Percentiles rank a stretch among this genome's conserved stretches.
These are phyloP conservation scores for Aspergillus persii DNA, from an alignment of 2,329 filamentous ascomycete species.

Conservation along the genomic window DNA sequence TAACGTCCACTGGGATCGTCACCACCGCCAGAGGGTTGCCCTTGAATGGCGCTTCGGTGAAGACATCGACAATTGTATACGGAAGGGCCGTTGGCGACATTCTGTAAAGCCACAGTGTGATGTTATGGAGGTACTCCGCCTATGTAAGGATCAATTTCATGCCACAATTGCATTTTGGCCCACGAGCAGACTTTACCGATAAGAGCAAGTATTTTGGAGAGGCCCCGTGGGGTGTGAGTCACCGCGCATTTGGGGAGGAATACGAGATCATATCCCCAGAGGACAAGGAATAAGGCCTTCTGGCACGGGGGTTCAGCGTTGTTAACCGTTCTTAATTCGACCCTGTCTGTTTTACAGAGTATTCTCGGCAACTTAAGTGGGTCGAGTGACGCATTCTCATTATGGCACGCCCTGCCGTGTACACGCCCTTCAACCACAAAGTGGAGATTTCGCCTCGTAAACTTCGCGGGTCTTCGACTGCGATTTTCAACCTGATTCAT, in stretches of 20 bases:
- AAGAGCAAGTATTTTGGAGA: no score
- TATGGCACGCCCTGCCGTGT: background rate
- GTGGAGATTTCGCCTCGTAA: background rate
- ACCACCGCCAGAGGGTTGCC: conserved; percentile 60
- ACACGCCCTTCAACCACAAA: background rate
- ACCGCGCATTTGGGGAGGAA: no score
- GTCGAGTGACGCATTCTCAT: background rate
- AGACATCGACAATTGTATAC: conserved; percentile 37
- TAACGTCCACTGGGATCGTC: conserved; percentile 38
- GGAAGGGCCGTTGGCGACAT: background rate
- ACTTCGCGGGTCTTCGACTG: background rate
- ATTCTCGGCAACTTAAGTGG: background rate
- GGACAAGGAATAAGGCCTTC: no score
- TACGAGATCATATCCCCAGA: no score
- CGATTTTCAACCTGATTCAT: background rate
- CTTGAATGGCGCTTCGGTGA: conserved; percentile 40
- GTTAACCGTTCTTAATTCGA: no score
- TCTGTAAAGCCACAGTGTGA: background rate
- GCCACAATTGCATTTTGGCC: no score
- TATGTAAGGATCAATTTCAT: no score
- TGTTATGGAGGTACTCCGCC: no score
- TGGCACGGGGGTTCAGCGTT: no score
- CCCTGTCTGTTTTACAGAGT: no score
- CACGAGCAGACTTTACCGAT: no score
- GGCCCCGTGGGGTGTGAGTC: no score